These are phyloP conservation scores for Argentina anserina DNA, from an alignment of 306 rosid genomes.

Conservation along the genomic window DNA sequence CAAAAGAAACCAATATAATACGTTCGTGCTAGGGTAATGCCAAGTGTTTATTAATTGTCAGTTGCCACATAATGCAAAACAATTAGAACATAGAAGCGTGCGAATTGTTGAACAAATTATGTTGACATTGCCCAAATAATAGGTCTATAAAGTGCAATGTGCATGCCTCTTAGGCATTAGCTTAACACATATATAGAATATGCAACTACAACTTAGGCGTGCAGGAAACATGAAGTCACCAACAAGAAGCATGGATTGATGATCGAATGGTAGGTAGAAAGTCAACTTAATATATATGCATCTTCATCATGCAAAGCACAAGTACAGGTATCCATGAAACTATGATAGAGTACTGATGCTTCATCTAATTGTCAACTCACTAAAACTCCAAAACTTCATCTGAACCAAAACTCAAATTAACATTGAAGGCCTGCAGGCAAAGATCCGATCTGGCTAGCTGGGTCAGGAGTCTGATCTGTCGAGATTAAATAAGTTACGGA, in stretches of 20 bases:
- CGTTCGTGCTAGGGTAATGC: too few species aligned
- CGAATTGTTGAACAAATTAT: too few species aligned
- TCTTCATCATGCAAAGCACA: not conserved
- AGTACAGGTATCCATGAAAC: not conserved
- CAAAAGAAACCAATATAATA: too few species aligned
- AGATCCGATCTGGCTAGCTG: not conserved
- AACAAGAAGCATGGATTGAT: not conserved
- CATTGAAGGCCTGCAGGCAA: not conserved
- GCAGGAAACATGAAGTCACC: constrained; percentile 23
- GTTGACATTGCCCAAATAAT: too few species aligned
- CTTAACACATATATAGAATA: not conserved
- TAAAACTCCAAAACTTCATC: not conserved
- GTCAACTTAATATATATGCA: not conserved
- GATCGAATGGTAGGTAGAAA: constrained; percentile 5
- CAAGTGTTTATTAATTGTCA: too few species aligned
- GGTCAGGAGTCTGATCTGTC: not conserved
- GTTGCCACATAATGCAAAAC: too few species aligned
- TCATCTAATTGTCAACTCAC: not conserved
- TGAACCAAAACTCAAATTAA: not conserved
- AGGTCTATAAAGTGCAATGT: not conserved
- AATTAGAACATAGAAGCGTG: too few species aligned
- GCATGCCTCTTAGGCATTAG: not conserved
- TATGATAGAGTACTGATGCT: not conserved
- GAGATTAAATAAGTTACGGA: not conserved
- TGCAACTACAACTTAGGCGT: not conserved